phyloP scores from a whole-genome alignment of 495 filamentous ascomycete genomes.

The Acidiella bohemica region DNA sequence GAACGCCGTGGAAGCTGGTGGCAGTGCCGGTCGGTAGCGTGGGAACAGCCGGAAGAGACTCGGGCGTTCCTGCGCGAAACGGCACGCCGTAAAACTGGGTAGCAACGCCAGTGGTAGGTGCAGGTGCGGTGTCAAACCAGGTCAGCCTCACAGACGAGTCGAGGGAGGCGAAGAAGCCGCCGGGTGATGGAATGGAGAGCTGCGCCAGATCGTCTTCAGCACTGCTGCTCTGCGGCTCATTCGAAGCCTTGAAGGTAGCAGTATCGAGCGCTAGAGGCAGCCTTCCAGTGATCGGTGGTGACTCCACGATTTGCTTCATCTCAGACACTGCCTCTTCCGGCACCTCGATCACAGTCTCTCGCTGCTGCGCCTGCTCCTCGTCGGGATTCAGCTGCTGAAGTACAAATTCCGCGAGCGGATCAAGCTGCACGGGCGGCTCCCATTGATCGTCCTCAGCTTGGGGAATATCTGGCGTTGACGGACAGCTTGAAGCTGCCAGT shows the following conservation, averaged over 20 bases:
- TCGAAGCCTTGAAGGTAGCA: slow-evolving; percentile 15
- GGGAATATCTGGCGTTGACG: slow-evolving; percentile 63
- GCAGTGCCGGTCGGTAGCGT: slow-evolving; percentile 62
- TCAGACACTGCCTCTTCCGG: slow-evolving; percentile 23
- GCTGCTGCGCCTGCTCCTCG: slow-evolving; percentile 27
- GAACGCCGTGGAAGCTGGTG: slow-evolving; percentile 69
- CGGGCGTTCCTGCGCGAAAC: slow-evolving; percentile 12
- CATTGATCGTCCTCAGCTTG: slow-evolving; percentile 39
- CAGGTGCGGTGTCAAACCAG: slow-evolving; percentile 45
- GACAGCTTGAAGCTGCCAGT: slow-evolving; percentile 61
- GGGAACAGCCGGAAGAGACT: slow-evolving; percentile 26
- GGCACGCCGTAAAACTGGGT: slow-evolving; percentile 21
- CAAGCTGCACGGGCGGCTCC: slow-evolving; percentile 56
- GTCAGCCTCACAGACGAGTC: slow-evolving; percentile 53
- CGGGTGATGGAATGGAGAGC: slow-evolving; percentile 62
- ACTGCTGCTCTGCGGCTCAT: slow-evolving; percentile 12
- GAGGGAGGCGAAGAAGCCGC: slow-evolving; percentile 80
- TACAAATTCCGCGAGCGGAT: slow-evolving; percentile 63
- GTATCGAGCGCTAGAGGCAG: slow-evolving; percentile 18
- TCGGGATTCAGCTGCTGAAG: slow-evolving; percentile 59
- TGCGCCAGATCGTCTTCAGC: slow-evolving; percentile 47
- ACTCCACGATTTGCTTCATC: slow-evolving; percentile 26
- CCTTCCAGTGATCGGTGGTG: slow-evolving; percentile 21
- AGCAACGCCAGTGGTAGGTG: slow-evolving; percentile 26
- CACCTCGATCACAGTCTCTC: slow-evolving; percentile 37